A percentile compares a stretch with the other conserved stretches of the same genome.
Conservation (phyloP, 441 rosid species). For the Kokia cookei region DNA sequence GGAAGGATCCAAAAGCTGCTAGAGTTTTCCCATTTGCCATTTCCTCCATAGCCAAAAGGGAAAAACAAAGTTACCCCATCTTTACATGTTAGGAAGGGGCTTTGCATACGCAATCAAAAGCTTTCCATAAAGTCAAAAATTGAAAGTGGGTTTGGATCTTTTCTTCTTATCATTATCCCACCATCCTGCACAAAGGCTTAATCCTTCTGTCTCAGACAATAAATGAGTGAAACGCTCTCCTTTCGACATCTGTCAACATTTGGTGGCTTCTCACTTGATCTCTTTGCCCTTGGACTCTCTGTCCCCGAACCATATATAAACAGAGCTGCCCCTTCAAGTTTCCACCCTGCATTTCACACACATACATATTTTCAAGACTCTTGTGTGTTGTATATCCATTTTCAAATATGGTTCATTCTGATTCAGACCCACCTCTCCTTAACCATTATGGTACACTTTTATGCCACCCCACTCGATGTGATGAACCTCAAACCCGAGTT, state of each 20-base stretch:
- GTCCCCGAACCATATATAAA: conserved; percentile 5
- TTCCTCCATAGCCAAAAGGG: neutral
- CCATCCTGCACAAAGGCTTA: neutral
- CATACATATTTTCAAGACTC: neutral
- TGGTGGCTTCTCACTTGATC: conserved; percentile 11
- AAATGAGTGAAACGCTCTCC: conserved; percentile 17
- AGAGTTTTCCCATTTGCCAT: neutral
- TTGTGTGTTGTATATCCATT: neutral
- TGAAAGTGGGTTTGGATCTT: conserved; percentile 10
- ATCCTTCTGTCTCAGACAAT: neutral
- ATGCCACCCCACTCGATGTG: neutral
- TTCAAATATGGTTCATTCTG: conserved; percentile 13
- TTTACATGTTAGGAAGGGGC: neutral
- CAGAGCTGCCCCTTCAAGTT: neutral
- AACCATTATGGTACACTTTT: conserved; percentile 23
- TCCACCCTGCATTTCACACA: neutral
- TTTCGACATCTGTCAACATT: conserved; percentile 40
- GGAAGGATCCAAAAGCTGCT: neutral
- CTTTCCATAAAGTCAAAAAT: conserved; percentile 8
- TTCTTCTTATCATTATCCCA: conserved; percentile 5
- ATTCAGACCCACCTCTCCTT: conserved; percentile 39
- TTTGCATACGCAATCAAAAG: neutral
- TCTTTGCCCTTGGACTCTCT: conserved; percentile 14
- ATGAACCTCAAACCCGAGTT: neutral
- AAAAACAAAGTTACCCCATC: neutral